Conservation (phyloP, 306 rosid genomes). For the Glycine soja region DNA sequence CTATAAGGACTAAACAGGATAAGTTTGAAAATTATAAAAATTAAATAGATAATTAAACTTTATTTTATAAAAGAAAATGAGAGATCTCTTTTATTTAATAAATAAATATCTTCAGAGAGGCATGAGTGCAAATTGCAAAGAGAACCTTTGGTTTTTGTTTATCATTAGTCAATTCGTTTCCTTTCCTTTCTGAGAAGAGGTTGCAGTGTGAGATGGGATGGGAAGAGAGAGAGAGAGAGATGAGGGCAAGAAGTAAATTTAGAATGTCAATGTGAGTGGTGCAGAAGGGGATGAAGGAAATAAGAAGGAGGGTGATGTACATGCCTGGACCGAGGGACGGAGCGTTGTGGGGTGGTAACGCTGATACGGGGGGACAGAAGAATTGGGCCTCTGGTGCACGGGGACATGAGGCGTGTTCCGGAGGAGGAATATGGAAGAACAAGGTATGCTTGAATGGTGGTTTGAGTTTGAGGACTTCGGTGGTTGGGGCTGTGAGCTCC, state of each 20-base stretch:
- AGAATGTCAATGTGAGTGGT: neutral
- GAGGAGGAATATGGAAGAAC: slow-evolving; percentile 51
- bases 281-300: slow-evolving; percentile 11
- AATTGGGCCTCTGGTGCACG: slow-evolving; percentile 47
- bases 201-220: too few relatives aligned
- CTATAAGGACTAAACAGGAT: too few relatives aligned
- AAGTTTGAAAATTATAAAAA: too few relatives aligned
- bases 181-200: too few relatives aligned
- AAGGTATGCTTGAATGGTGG: slow-evolving; percentile 52
- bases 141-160: neutral
- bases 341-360: slow-evolving; percentile 43
- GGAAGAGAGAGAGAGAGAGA: neutral
- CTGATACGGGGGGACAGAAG: slow-evolving; percentile 50
- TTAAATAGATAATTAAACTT: too few relatives aligned
- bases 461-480: slow-evolving; percentile 47
- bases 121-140: slow-evolving; percentile 7
- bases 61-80: too few relatives aligned
- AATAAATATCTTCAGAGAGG: slow-evolving; percentile 18
- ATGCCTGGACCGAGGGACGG: slow-evolving; percentile 63
- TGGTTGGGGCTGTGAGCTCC: slow-evolving; percentile 50
- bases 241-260: slow-evolving; percentile 10
- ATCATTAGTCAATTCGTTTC: too few relatives aligned
- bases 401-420: slow-evolving; percentile 51
- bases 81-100: too few relatives aligned
- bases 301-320: slow-evolving; percentile 61